These are phyloP conservation scores for Candida parachauliodes DNA, from an alignment of 805 yeast species.

Conservation along the genomic window DNA sequence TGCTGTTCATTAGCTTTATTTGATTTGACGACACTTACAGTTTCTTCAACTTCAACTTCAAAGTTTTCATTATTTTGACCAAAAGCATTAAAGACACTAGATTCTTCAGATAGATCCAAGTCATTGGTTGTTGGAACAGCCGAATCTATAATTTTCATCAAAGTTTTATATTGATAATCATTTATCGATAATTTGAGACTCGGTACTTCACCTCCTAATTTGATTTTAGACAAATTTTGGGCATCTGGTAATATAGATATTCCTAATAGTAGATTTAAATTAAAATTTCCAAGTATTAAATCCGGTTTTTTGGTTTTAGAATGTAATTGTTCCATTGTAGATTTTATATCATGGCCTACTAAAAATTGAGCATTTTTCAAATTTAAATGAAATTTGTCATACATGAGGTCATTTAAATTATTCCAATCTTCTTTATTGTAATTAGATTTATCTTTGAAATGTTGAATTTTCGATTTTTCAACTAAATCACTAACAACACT, in stretches of 20 bases:
- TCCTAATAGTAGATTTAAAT: constrained; percentile 71
- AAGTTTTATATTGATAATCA: constrained; percentile 85
- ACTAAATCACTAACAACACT: constrained; percentile 78
- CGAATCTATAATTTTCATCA: constrained; percentile 72
- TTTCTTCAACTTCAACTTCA: constrained; percentile 15
- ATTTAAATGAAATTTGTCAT: constrained; percentile 75
- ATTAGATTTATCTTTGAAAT: constrained; percentile 58
- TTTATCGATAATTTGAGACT: constrained; percentile 66
- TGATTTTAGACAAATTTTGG: constrained; percentile 64
- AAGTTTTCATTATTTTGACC: constrained; percentile 12
- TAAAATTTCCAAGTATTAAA: constrained; percentile 70
- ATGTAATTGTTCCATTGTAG: constrained; percentile 72
- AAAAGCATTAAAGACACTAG: constrained; percentile 33
- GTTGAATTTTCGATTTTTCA: constrained; percentile 62
- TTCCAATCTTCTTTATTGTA: constrained; percentile 73
- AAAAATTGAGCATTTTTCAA: constrained; percentile 85
- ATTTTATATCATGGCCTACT: constrained; percentile 77
- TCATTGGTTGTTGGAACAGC: constrained; percentile 55
- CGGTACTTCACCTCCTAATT: constrained; percentile 76
- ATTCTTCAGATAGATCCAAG: constrained; percentile 34
- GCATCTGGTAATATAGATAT: constrained; percentile 84
- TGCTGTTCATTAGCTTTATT: constrained; percentile 44
- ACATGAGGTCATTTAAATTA: constrained; percentile 72
- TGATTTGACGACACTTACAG: constrained; percentile 7
- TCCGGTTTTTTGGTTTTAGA: constrained; percentile 42